Evolutionary conservation across 2,329 filamentous ascomycete species (phyloP).

Genomic region (Fragosphaeria purpurea): DNA sequence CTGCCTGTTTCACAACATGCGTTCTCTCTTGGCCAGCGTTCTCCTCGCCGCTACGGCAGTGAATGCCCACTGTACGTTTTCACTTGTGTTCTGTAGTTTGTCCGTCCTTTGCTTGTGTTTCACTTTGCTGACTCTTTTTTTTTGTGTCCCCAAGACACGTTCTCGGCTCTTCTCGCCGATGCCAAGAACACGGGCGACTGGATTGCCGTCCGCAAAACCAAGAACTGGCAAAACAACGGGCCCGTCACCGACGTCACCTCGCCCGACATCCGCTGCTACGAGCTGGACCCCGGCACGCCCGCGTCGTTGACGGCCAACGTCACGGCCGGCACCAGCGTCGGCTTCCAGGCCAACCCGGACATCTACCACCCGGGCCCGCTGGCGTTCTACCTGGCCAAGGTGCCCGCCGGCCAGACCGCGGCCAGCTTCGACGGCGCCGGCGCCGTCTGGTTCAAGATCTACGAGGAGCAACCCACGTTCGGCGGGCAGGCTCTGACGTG

Average conservation of each 20-base stretch:
- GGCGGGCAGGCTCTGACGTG: constrained; percentile 12
- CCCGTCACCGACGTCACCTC: constrained; percentile 20
- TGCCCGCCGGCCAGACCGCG: constrained; percentile 22
- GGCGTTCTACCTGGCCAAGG: constrained; percentile 27
- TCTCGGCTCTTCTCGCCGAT: constrained; percentile 11
- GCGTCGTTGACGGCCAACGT: constrained; percentile 23
- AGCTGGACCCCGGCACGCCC: constrained; percentile 14
- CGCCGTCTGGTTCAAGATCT: constrained; percentile 29
- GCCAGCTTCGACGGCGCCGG: constrained; percentile 24
- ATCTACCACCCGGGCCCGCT: constrained; percentile 30
- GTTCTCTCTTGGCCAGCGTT: constrained; percentile 4
- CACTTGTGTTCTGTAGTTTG: background rate
- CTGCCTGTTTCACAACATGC: constrained; percentile 2
- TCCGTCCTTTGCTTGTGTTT: too few species aligned
- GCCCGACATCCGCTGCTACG: constrained; percentile 20
- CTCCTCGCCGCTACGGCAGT: constrained; percentile 8
- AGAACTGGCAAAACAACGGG: constrained; percentile 25
- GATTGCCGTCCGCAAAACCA: constrained; percentile 23
- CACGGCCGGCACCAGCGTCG: constrained; percentile 28
- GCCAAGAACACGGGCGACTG: constrained; percentile 16
- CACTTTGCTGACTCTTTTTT: background rate
- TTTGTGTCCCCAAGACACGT: constrained; percentile 11
- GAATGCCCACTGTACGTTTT: constrained; percentile 12
- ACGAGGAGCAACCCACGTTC: constrained; percentile 21
- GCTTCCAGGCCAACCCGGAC: constrained; percentile 26